Percentiles rank a stretch among this genome's conserved stretches.
These are phyloP conservation scores for Neckera pumila DNA, from an alignment of 225 moss, liverwort and hornwort genomes.

Conservation along the genomic window DNA sequence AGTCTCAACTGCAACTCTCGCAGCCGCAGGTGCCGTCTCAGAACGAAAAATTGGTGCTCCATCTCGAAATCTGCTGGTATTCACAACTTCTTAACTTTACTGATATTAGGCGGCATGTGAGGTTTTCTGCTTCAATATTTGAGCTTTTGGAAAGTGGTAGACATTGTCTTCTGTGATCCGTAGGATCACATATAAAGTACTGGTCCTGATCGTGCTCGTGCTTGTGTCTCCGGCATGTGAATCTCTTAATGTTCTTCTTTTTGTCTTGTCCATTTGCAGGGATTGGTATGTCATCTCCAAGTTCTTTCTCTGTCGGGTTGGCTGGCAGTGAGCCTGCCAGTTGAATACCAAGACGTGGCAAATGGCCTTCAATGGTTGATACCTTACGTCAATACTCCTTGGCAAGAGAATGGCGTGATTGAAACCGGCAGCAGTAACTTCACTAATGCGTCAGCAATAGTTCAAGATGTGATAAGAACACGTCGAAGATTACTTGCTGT, in stretches of 20 bases:
- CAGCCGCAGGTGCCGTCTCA: conserved; percentile 57
- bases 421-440: neutral
- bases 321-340: conserved; percentile 66
- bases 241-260: neutral
- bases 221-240: neutral
- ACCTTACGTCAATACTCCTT: conserved; percentile 63
- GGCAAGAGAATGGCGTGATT: conserved; percentile 29
- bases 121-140: neutral
- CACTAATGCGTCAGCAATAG: conserved; percentile 4
- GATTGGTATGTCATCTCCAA: conserved; percentile 82
- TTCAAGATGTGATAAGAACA: conserved; percentile 18
- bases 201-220: neutral
- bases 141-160: neutral
- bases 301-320: conserved; percentile 72
- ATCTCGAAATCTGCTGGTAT: conserved; percentile 76
- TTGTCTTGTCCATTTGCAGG: conserved; percentile 23
- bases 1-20: conserved; percentile 61
- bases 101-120: neutral
- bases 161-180: neutral
- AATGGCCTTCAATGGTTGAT: conserved; percentile 82
- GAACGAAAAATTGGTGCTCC: conserved; percentile 55
- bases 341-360: conserved; percentile 58
- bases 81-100: neutral
- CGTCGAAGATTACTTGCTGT: conserved; percentile 35
- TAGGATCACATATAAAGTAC: neutral